Percentiles rank a stretch among this genome's conserved stretches.
These are phyloP conservation scores for Nothopassalora personata DNA, from an alignment of 2,329 filamentous ascomycete species.

Conservation along the genomic window DNA sequence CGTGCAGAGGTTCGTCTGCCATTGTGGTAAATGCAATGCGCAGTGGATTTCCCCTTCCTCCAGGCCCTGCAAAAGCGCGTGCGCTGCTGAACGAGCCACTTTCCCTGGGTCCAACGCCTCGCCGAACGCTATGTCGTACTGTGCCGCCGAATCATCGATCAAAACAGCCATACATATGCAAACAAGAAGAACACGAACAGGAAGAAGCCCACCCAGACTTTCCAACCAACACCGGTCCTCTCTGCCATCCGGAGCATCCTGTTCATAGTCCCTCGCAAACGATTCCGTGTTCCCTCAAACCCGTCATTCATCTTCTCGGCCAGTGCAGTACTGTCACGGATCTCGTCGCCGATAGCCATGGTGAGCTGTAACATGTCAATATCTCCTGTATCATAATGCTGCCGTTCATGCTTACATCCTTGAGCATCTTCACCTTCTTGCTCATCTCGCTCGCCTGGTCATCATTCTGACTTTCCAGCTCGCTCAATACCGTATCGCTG, in stretches of 20 bases:
- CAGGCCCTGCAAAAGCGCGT: background rate
- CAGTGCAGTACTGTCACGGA: conserved; percentile 79
- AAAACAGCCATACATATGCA: conserved; percentile 80
- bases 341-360: conserved; percentile 88
- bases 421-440: conserved; percentile 82
- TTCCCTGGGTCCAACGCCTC: background rate
- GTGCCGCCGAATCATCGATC: background rate
- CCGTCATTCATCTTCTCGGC: conserved; percentile 94
- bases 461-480: conserved; percentile 94
- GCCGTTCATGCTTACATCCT: conserved; percentile 59
- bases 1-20: too few relatives aligned
- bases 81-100: conserved; percentile 1
- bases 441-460: conserved; percentile 82
- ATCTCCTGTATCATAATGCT: background rate
- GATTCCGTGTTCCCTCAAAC: conserved; percentile 78
- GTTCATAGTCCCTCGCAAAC: conserved; percentile 89
- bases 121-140: conserved; percentile 1
- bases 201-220: conserved; percentile 88
- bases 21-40: too few relatives aligned
- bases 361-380: conserved; percentile 61
- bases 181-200: conserved; percentile 76
- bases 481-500: conserved; percentile 82
- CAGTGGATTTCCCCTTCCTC: background rate
- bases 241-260: conserved; percentile 95
- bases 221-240: conserved; percentile 91